phyloP scores from a whole-genome alignment of 371 early-diverging fungal species.

The Umbelopsis sp. region DNA sequence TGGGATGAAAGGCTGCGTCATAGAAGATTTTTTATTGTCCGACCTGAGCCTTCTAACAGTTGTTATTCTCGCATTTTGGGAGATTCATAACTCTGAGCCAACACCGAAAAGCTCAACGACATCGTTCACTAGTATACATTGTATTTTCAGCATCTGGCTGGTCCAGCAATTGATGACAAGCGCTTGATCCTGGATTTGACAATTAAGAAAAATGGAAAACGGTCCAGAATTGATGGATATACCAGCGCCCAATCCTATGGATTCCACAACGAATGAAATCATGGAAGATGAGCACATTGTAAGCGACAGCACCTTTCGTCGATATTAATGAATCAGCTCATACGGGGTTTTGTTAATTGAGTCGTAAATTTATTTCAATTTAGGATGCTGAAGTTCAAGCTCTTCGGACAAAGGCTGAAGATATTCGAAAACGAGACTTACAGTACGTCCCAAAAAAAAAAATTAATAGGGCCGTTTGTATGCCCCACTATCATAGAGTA shows the following conservation, averaged over 20 bases:
- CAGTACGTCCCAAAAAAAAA: neutral
- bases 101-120: constrained; percentile 1
- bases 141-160: constrained; percentile 9
- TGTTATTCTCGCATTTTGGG: too few species aligned
- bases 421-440: constrained; percentile 5
- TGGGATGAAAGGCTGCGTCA: too few species aligned
- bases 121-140: neutral
- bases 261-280: neutral
- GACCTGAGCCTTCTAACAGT: too few species aligned
- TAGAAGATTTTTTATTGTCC: too few species aligned
- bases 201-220: constrained; percentile 14
- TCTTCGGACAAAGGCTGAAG: constrained; percentile 9
- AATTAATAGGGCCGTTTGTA: neutral
- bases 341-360: too few species aligned
- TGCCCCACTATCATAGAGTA: neutral
- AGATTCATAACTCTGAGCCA: constrained; percentile 5
- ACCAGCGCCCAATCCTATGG: neutral
- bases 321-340: too few species aligned
- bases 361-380: neutral
- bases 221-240: constrained; percentile 8
- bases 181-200: neutral
- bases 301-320: neutral
- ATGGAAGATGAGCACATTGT: constrained; percentile 2
- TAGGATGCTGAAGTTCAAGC: neutral
- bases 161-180: constrained; percentile 16